Evolutionary conservation across 257 asterid genomes (phyloP).

Genomic region (Przewalskia tangutica): DNA sequence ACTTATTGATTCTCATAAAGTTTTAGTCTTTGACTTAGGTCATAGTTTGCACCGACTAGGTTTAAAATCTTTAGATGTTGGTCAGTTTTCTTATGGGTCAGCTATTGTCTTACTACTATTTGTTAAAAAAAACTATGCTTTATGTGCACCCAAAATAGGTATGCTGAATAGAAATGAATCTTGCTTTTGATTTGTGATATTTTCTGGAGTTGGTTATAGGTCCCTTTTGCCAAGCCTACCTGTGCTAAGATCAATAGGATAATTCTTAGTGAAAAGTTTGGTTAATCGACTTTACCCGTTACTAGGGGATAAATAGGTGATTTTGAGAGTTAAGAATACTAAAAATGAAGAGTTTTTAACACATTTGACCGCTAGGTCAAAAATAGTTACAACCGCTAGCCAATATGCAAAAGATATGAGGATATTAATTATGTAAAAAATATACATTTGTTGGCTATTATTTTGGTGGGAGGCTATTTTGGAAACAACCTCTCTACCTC

Average conservation of each 20-base stretch:
- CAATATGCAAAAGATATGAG: no score
- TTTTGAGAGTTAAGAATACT: neutral
- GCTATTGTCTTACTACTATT: neutral
- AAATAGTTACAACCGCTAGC: no score
- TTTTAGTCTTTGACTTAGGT: neutral
- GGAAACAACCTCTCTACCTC: no score
- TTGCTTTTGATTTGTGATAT: neutral
- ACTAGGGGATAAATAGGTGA: neutral
- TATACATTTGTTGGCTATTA: no score
- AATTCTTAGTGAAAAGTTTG: neutral
- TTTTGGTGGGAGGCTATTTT: no score
- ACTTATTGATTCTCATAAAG: neutral
- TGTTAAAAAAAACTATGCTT: neutral
- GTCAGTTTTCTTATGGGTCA: neutral
- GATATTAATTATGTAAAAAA: no score
- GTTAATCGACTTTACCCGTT: neutral
- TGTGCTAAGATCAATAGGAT: neutral
- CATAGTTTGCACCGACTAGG: neutral
- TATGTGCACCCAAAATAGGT: no score
- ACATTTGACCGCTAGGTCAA: no score
- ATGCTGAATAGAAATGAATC: neutral
- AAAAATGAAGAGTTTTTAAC: neutral
- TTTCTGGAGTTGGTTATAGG: neutral
- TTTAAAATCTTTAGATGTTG: neutral
- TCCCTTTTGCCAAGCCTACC: neutral